Conservation (phyloP, 208 protist species). For the Strigomonas culicis region DNA sequence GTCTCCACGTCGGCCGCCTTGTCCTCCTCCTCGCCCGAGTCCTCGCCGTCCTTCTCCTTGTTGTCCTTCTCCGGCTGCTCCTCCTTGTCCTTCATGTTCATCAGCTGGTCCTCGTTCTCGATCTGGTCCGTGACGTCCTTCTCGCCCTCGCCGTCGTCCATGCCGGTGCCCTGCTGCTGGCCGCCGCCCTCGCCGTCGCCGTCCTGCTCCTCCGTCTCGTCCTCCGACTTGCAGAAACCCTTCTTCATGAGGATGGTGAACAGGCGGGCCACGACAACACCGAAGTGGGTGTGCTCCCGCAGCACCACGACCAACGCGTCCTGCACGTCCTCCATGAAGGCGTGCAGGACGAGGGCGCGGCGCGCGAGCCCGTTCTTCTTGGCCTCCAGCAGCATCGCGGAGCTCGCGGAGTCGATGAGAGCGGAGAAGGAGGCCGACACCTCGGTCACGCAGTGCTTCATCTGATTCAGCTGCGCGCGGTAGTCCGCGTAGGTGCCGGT, state of each 20-base stretch:
- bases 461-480: conserved; percentile 9
- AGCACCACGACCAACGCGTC: background rate
- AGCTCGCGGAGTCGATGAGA: background rate
- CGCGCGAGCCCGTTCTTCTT: background rate
- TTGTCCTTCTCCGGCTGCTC: conserved; percentile 70
- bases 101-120: conserved; percentile 95
- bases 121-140: conserved; percentile 98
- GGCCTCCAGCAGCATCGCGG: background rate
- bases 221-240: conserved; percentile 94
- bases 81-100: conserved; percentile 92
- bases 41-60: conserved; percentile 82
- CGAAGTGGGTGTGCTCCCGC: conserved; percentile 46
- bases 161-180: conserved; percentile 94
- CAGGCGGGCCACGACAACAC: conserved; percentile 81
- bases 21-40: conserved; percentile 83
- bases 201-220: conserved; percentile 69
- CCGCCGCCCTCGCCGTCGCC: conserved; percentile 73
- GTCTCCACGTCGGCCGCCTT: conserved; percentile 87
- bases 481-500: conserved; percentile 26
- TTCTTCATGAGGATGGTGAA: conserved; percentile 91
- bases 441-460: background rate
- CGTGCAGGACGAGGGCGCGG: background rate
- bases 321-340: conserved; percentile 1
- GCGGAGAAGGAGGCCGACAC: background rate
- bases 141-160: conserved; percentile 98